Percentiles rank a stretch among this genome's conserved stretches.
Evolutionary conservation across 306 rosid species (phyloP).

Genomic region (Arachis hypogaea): DNA sequence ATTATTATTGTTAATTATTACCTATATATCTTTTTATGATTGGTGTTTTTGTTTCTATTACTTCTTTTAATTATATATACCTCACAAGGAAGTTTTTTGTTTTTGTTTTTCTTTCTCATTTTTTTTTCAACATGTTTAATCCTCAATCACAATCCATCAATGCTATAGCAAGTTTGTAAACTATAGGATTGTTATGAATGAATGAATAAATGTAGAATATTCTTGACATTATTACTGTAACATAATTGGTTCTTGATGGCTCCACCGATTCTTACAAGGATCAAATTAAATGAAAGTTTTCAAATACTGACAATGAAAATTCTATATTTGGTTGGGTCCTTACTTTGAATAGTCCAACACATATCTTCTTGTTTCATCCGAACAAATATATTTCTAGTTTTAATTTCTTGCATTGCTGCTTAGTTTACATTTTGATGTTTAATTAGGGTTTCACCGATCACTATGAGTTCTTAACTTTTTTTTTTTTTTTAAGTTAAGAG

Average conservation of each 20-base stretch:
- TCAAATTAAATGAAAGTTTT: slow-evolving; percentile 8
- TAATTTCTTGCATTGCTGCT: slow-evolving; percentile 13
- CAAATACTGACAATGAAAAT: not conserved
- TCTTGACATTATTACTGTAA: slow-evolving; percentile 25
- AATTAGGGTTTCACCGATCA: slow-evolving; percentile 22
- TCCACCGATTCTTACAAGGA: slow-evolving; percentile 34
- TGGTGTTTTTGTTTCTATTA: slow-evolving; percentile 39
- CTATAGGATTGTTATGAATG: slow-evolving; percentile 23
- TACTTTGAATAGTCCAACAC: not conserved
- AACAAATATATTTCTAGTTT: not conserved
- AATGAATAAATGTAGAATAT: slow-evolving; percentile 28
- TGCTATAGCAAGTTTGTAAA: slow-evolving; percentile 35
- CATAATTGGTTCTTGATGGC: not conserved
- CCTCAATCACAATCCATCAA: slow-evolving; percentile 22
- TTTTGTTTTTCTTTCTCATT: not conserved
- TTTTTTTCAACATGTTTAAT: too few relatives aligned
- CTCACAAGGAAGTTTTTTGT: slow-evolving; percentile 40
- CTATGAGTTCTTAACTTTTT: too few relatives aligned
- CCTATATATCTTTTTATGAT: too few relatives aligned
- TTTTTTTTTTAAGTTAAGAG: too few relatives aligned
- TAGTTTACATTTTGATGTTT: slow-evolving; percentile 2
- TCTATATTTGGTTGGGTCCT: slow-evolving; percentile 7
- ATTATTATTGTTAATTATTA: too few relatives aligned
- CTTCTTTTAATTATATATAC: slow-evolving; percentile 30
- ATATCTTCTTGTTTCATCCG: slow-evolving; percentile 19